Evolutionary conservation across 306 rosid species (phyloP).

Genomic region (Fragaria ananassa): DNA sequence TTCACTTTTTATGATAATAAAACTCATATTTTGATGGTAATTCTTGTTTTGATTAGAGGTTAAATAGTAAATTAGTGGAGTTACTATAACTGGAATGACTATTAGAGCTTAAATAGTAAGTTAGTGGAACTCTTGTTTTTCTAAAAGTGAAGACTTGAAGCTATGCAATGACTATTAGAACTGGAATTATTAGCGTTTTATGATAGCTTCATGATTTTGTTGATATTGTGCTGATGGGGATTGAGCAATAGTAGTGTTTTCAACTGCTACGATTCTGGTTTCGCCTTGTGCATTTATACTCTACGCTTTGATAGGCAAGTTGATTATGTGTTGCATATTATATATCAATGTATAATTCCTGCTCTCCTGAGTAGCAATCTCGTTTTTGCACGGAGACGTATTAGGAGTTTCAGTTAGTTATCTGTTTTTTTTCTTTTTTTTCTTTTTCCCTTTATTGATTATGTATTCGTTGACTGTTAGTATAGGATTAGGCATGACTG

Average conservation of each 20-base stretch:
- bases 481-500: neutral
- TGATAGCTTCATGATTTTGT: neutral
- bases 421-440: no score
- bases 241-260: neutral
- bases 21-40: neutral
- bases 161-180: neutral
- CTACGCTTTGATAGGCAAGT: neutral
- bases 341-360: neutral
- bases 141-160: neutral
- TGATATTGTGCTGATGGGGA: neutral
- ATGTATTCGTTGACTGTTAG: neutral
- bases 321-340: neutral
- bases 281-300: neutral
- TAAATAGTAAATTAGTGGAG: neutral
- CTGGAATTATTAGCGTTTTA: neutral
- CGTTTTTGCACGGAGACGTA: neutral
- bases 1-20: slow-evolving; percentile 1
- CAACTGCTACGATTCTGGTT: neutral
- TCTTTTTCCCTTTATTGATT: neutral
- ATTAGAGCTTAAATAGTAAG: neutral
- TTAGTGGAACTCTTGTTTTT: no score
- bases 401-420: neutral
- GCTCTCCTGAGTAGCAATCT: neutral
- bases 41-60: neutral
- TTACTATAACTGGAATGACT: neutral